Percentiles rank a stretch among this genome's conserved stretches.
Evolutionary conservation across 176 grass and related monocot species (phyloP).

Genomic region (Phoenix dactylifera): DNA sequence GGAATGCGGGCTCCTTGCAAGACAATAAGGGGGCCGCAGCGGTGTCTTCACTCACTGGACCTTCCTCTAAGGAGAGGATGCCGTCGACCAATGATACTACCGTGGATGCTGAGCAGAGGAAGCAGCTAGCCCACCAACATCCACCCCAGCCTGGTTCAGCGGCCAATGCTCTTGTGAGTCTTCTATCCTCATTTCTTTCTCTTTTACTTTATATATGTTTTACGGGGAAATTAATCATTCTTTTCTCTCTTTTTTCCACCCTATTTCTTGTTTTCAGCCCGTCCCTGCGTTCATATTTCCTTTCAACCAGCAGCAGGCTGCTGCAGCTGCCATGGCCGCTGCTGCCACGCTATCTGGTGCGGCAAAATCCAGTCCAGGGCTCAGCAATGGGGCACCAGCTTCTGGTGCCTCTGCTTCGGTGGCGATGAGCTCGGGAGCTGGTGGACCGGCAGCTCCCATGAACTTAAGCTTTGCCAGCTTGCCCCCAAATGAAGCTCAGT

Average conservation of each 20-base stretch:
- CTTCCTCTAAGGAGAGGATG: conserved; percentile 49
- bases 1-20: conserved; percentile 35
- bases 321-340: conserved; percentile 34
- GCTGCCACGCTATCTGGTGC: conserved; percentile 35
- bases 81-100: conserved; percentile 23
- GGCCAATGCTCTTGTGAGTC: conserved; percentile 54
- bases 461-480: conserved; percentile 85
- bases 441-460: conserved; percentile 37
- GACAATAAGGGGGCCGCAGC: conserved; percentile 37
- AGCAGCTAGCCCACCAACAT: conserved; percentile 61
- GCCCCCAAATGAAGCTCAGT: conserved; percentile 62
- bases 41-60: conserved; percentile 25
- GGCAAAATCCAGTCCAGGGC: conserved; percentile 33
- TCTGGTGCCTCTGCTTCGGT: conserved; percentile 27
- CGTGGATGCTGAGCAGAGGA: conserved; percentile 61
- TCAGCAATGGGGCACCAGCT: conserved; percentile 25
- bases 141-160: conserved; percentile 40
- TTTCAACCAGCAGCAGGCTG: conserved; percentile 71
- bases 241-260: background rate
- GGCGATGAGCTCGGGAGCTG: conserved; percentile 18
- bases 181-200: background rate
- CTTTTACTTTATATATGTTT: too few relatives aligned
- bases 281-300: conserved; percentile 76
- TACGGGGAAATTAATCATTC: too few relatives aligned
- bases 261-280: conserved; percentile 35